Evolutionary conservation across 2,329 filamentous ascomycete genomes (phyloP).

Genomic region (Acrodontium crateriforme): DNA sequence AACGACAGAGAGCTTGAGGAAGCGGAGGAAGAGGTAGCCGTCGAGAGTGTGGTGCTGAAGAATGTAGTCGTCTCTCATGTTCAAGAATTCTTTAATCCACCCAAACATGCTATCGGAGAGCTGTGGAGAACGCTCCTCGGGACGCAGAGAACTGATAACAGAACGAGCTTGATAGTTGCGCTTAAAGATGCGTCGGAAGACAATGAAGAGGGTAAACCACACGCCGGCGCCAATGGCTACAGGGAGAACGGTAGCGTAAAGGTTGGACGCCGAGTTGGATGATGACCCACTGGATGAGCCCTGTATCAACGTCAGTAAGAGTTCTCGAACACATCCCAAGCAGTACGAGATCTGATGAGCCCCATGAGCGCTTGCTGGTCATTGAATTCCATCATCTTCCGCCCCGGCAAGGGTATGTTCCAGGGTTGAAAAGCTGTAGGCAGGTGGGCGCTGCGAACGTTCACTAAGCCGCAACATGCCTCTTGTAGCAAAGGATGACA

Average conservation of each 20-base stretch:
- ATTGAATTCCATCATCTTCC: no score
- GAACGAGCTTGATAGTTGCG: slow-evolving; percentile 33
- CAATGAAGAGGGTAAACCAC: slow-evolving; percentile 25
- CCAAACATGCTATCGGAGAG: slow-evolving; percentile 20
- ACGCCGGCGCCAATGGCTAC: slow-evolving; percentile 21
- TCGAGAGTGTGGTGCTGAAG: slow-evolving; percentile 88
- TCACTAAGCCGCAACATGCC: no score
- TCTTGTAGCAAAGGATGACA: no score
- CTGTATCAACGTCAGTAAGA: no score
- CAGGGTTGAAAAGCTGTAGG: no score
- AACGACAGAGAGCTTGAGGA: slow-evolving; percentile 62
- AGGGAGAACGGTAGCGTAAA: slow-evolving; percentile 24
- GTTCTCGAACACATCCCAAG: no score
- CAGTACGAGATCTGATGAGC: no score
- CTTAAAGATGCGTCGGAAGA: slow-evolving; percentile 29
- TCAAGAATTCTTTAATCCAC: slow-evolving; percentile 36
- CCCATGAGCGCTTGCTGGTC: no score
- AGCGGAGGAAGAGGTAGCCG: slow-evolving; percentile 80
- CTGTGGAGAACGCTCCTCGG: slow-evolving; percentile 27
- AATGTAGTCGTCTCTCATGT: slow-evolving; percentile 58
- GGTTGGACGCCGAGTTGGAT: slow-evolving; percentile 17
- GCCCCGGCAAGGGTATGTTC: no score
- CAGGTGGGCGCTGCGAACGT: no score
- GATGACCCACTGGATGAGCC: slow-evolving; percentile 7
- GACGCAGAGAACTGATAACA: slow-evolving; percentile 29